Percentiles rank a stretch among this genome's conserved stretches.
phyloP scores from a whole-genome alignment of 1,284 basidiomycete genomes.

The Cerioporus squamosus region DNA sequence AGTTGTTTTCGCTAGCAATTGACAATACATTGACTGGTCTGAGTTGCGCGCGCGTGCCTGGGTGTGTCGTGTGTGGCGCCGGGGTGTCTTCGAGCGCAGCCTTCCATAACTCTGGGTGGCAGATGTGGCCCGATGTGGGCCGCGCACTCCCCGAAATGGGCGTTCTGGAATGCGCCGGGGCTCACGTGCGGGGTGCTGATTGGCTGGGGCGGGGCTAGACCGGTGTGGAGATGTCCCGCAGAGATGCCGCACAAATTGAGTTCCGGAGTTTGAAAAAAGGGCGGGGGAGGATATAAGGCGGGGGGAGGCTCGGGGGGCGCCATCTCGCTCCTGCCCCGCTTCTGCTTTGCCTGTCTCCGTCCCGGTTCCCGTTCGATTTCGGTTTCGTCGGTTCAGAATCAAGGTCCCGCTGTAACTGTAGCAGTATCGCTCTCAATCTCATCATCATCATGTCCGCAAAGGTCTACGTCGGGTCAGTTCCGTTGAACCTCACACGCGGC shows the following conservation, averaged over 20 bases:
- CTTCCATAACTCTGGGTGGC: constrained; percentile 12
- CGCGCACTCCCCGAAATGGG: constrained; percentile 1
- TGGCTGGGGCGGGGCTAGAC: constrained; percentile 21
- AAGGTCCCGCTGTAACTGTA: constrained; percentile 47
- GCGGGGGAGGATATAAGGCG: constrained; percentile 51
- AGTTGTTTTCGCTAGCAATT: constrained; percentile 22
- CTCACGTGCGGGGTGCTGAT: constrained; percentile 16
- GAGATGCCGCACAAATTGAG: constrained; percentile 26
- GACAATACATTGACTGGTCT: constrained; percentile 2
- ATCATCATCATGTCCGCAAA: constrained; percentile 68
- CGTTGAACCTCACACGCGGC: constrained; percentile 29
- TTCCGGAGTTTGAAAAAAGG: constrained; percentile 35
- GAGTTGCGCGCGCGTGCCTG: not conserved
- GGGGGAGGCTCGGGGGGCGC: constrained; percentile 28
- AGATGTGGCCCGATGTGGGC: constrained; percentile 14
- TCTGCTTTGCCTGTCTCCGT: constrained; percentile 34
- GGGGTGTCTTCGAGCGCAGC: constrained; percentile 1
- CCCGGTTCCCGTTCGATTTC: constrained; percentile 37
- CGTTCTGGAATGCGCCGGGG: constrained; percentile 13
- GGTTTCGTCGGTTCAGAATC: constrained; percentile 46
- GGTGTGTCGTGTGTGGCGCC: constrained; percentile 1
- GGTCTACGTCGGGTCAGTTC: constrained; percentile 85
- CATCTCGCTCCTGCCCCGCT: constrained; percentile 34
- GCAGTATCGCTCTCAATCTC: constrained; percentile 42
- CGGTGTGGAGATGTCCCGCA: too few species aligned